These are phyloP conservation scores for Ordospora pajunii DNA, from an alignment of 371 early-diverging fungal species.

Conservation along the genomic window DNA sequence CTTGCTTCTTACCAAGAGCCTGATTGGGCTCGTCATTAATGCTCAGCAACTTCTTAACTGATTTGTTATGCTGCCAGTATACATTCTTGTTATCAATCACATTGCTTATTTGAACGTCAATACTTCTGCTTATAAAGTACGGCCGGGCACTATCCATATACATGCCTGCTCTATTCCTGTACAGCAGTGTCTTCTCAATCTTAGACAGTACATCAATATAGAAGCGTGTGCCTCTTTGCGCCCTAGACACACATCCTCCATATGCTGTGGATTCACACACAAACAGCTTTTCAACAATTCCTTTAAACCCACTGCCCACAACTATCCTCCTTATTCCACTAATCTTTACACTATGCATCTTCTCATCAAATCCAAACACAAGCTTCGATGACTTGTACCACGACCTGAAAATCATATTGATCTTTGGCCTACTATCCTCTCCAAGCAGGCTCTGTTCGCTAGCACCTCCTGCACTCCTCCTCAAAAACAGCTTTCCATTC, in stretches of 20 bases:
- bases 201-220: background rate
- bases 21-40: background rate
- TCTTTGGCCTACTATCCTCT: background rate
- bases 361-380: background rate
- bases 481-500: background rate
- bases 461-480: background rate
- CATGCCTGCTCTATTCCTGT: background rate
- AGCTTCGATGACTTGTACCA: slow-evolving; percentile 4
- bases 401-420: background rate
- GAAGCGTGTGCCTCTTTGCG: background rate
- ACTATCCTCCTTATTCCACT: background rate
- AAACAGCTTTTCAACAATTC: background rate
- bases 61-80: background rate
- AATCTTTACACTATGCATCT: background rate
- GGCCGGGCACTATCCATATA: background rate
- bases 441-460: background rate
- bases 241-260: background rate
- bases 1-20: no score
- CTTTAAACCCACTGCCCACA: background rate
- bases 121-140: background rate
- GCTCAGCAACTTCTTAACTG: background rate
- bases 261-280: background rate
- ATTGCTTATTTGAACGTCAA: background rate
- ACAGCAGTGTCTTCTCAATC: background rate
- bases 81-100: slow-evolving; percentile 12